Base-by-base conservation (phyloP, 2,329 filamentous ascomycete genomes). In the Pseudogymnoascus sp. region DNA sequence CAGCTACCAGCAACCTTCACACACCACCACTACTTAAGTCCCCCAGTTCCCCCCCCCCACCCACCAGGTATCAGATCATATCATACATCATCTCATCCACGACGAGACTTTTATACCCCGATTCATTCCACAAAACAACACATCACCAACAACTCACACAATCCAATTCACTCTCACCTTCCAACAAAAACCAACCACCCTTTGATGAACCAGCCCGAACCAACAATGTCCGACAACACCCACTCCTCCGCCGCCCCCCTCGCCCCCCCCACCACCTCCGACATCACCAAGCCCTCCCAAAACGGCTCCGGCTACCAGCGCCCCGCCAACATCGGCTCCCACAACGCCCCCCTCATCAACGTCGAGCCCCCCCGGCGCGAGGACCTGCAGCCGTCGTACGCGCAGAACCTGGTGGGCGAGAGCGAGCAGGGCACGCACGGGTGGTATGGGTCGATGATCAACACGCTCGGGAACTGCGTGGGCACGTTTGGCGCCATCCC, bases 361-460 rank as follows among this genome's bases (percentile, higher is more conserved):
- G 92, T 97, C 59, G 84, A 93, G 73, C 93, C 91, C 21, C 91
- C 93, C 15, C 85, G 86, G 65, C 82, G 87, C 70, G 90, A 92
- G 69, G 93, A 97, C 72, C 82, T 97, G 23, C 87, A 91, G 75
- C 87, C 88, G 10, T 83, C 78, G 63, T 89, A 89, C 75, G 87
- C 87, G 2, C 82, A 86, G 67, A 78, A 80, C 59, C 81, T 90
- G 68, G 80, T 83, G 68, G 80, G 83, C 28, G 82, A 85, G 64
- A 83, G 81, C 68, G 83, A 85, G 62, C 87, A 95, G 68, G 84
- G 84, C 33, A 84, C 84, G 67, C 83, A 93, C 74, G 90, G 91
- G 73, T 97, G 92, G 92, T 99, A 97, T 72, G 91, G 91, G 21
- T 78, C 78, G 65, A 91, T 97, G 87, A 91, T 96, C 76, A 90